Evolutionary conservation across 805 yeast species (phyloP).

Genomic region (Nakazawaea ishiwadae): DNA sequence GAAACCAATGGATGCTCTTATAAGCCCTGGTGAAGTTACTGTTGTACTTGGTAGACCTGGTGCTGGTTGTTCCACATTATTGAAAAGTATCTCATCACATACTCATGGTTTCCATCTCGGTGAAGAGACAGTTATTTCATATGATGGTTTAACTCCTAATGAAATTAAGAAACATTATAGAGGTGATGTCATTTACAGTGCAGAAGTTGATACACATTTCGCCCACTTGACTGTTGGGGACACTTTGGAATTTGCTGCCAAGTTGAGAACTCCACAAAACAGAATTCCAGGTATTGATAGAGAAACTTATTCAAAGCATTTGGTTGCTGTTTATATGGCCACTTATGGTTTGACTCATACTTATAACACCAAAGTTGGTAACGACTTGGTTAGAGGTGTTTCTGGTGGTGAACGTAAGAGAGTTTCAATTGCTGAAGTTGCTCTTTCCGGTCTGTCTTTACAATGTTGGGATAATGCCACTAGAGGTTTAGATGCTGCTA

Average conservation of each 20-base stretch:
- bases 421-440: constrained; percentile 59
- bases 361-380: constrained; percentile 53
- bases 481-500: constrained; percentile 68
- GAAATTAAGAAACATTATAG: constrained; percentile 50
- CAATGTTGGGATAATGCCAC: constrained; percentile 69
- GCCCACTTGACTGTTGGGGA: constrained; percentile 66
- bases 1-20: constrained; percentile 62
- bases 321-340: constrained; percentile 49
- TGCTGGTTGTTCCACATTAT: constrained; percentile 69
- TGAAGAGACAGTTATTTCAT: constrained; percentile 39
- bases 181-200: constrained; percentile 69
- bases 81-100: constrained; percentile 54
- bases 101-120: constrained; percentile 56
- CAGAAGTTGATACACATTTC: constrained; percentile 64
- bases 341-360: constrained; percentile 35
- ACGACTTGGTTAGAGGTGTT: constrained; percentile 59
- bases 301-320: constrained; percentile 46
- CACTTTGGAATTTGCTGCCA: constrained; percentile 59
- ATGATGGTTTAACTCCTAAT: constrained; percentile 48
- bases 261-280: constrained; percentile 56
- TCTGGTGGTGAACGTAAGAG: constrained; percentile 68
- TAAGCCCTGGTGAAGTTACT: constrained; percentile 59
- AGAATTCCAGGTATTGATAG: constrained; percentile 58
- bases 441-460: constrained; percentile 40
- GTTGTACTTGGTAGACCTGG: constrained; percentile 81